These are phyloP conservation scores for Phaeodactylum tricornutum DNA, from an alignment of 108 stramenopile species.

Conservation along the genomic window DNA sequence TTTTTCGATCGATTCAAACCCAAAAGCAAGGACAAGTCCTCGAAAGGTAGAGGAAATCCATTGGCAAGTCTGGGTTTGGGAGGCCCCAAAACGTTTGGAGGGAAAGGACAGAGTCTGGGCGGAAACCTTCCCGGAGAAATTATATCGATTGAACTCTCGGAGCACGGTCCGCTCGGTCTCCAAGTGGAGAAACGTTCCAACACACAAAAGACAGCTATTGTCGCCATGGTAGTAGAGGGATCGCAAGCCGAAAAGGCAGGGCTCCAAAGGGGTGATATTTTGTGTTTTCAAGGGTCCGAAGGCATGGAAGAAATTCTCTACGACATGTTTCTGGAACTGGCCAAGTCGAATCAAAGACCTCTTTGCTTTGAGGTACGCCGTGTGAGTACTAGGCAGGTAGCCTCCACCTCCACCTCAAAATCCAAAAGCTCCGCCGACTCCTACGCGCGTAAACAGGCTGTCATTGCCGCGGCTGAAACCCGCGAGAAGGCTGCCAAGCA, in stretches of 20 bases:
- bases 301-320: conserved; percentile 66
- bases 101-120: conserved; percentile 48
- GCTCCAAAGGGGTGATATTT: conserved; percentile 61
- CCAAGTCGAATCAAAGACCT: conserved; percentile 35
- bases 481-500: conserved; percentile 59
- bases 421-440: conserved; percentile 47
- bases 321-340: conserved; percentile 49
- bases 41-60: not conserved
- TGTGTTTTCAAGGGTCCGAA: conserved; percentile 53
- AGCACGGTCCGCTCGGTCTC: conserved; percentile 54
- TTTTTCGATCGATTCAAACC: conserved; percentile 13
- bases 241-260: conserved; percentile 52
- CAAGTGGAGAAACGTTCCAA: conserved; percentile 49
- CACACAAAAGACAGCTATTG: conserved; percentile 37
- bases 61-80: conserved; percentile 4
- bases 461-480: conserved; percentile 79
- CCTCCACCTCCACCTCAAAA: no score
- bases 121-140: conserved; percentile 48
- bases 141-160: conserved; percentile 26
- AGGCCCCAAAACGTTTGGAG: conserved; percentile 19
- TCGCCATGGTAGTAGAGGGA: conserved; percentile 31
- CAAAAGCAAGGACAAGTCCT: not conserved
- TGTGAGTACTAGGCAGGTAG: conserved; percentile 21
- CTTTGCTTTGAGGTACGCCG: conserved; percentile 39
- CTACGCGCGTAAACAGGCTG: conserved; percentile 48